Evolutionary conservation across 2,329 filamentous ascomycete genomes (phyloP).

Genomic region (Botrytis tulipae): DNA sequence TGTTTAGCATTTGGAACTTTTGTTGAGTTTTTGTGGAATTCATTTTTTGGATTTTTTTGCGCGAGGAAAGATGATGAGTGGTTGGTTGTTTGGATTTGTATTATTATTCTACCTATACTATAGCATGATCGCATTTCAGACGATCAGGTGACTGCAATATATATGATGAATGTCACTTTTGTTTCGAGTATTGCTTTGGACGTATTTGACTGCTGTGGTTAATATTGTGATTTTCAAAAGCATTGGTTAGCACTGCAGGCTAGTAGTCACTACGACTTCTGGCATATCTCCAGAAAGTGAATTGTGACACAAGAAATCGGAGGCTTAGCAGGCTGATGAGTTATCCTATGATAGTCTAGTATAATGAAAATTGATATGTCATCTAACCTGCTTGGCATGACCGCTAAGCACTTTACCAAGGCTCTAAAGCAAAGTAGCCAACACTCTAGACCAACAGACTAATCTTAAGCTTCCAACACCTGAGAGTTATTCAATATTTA

Average conservation of each 20-base stretch:
- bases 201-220: too few species aligned
- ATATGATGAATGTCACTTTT: background rate
- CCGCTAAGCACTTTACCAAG: background rate
- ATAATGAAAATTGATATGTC: too few species aligned
- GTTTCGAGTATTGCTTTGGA: background rate
- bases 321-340: background rate
- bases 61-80: background rate
- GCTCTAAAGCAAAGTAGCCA: background rate
- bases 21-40: background rate
- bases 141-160: background rate
- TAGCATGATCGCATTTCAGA: conserved; percentile 8
- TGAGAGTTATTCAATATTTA: background rate
- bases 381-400: background rate
- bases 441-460: background rate
- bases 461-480: background rate
- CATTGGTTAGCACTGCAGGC: too few species aligned
- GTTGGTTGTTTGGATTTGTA: conserved; percentile 2
- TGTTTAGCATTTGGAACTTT: background rate
- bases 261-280: background rate
- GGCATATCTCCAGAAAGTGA: background rate
- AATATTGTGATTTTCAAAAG: background rate
- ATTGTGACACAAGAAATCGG: background rate
- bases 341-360: background rate
- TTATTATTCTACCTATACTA: background rate
- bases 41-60: background rate